These are phyloP conservation scores for Elongisporangium anandrum DNA, from an alignment of 352 stramenopile species.

Conservation along the genomic window DNA sequence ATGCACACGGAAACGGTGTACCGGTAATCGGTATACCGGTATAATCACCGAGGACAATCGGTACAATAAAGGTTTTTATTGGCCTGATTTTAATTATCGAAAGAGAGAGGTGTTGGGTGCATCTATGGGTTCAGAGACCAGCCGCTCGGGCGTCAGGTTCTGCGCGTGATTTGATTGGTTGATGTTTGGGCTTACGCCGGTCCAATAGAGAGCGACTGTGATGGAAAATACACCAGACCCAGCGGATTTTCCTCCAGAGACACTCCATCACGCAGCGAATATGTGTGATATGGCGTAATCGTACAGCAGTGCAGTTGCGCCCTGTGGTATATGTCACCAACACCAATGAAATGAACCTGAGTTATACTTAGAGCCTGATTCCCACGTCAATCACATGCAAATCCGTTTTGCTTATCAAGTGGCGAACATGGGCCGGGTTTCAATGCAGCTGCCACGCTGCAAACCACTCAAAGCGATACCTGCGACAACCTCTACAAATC, in stretches of 20 bases:
- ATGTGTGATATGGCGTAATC: neutral
- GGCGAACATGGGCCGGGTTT: neutral
- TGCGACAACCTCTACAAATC: slow-evolving; percentile 3
- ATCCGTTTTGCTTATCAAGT: neutral
- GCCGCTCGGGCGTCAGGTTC: neutral
- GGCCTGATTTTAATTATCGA: neutral
- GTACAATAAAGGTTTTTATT: neutral
- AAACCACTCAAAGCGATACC: neutral
- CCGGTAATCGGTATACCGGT: neutral
- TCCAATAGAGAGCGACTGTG: neutral
- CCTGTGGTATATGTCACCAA: neutral
- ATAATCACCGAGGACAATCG: neutral
- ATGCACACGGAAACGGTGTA: neutral
- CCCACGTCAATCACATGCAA: neutral
- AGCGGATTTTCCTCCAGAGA: neutral
- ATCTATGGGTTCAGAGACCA: neutral
- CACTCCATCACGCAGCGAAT: neutral
- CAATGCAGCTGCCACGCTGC: neutral
- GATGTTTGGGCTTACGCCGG: neutral
- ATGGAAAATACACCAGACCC: neutral
- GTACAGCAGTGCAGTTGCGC: neutral
- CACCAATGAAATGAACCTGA: neutral
- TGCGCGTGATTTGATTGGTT: neutral
- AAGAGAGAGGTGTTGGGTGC: neutral
- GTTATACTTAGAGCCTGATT: neutral